phyloP scores from a whole-genome alignment of 2,329 filamentous ascomycete species.

The Cladosporium sp. region DNA sequence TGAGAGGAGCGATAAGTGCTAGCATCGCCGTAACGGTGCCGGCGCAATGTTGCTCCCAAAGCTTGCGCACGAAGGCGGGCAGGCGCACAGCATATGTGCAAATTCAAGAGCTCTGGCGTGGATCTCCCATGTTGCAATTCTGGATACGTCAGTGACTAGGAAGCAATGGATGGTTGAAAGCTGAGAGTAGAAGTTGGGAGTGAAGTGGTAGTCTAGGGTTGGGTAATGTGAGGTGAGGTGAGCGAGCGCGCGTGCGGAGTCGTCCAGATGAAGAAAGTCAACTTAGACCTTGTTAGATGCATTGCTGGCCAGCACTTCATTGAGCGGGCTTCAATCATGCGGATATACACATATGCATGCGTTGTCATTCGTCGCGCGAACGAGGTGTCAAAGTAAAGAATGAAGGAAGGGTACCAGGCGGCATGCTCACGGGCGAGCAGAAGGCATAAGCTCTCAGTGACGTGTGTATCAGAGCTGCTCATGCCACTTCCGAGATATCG shows the following conservation, averaged over 20 bases:
- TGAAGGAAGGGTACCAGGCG: background rate
- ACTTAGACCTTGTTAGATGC: background rate
- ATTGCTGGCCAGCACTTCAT: background rate
- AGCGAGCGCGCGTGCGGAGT: background rate
- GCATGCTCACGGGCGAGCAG: too few relatives aligned
- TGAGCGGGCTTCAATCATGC: background rate
- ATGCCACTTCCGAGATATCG: background rate
- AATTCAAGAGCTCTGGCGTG: background rate
- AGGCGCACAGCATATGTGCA: background rate
- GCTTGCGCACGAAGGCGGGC: background rate
- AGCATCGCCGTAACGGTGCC: background rate
- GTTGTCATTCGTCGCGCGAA: background rate
- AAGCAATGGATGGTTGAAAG: background rate
- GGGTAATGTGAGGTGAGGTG: background rate
- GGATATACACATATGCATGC: background rate
- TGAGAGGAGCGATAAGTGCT: background rate
- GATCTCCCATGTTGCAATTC: background rate
- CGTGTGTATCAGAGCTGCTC: background rate
- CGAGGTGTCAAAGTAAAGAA: background rate
- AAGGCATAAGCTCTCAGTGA: background rate
- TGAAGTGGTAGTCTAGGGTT: background rate
- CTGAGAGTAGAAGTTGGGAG: background rate
- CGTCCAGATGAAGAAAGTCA: background rate
- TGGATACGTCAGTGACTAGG: background rate
- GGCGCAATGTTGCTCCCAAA: background rate